These are phyloP conservation scores for Escallonia rubra DNA, from an alignment of 129 eudicot species.

Conservation along the genomic window DNA sequence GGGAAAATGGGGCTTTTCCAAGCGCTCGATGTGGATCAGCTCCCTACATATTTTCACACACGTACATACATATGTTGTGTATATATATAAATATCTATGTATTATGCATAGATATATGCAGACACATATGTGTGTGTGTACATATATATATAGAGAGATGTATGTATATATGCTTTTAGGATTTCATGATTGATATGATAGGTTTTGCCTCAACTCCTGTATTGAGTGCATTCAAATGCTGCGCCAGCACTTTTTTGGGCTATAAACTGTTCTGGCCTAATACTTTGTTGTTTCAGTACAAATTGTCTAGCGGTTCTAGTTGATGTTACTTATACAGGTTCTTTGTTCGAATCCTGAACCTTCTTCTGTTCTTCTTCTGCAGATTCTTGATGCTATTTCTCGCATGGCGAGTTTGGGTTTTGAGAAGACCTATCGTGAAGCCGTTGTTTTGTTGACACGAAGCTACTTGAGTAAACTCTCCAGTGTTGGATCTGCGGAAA, in stretches of 20 bases:
- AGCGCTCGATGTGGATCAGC: too few relatives aligned
- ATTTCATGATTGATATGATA: conserved; percentile 3
- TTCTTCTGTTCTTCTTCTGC: conserved; percentile 57
- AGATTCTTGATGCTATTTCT: conserved; percentile 99
- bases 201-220: background rate
- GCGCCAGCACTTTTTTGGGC: background rate
- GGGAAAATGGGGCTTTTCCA: too few relatives aligned
- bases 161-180: conserved; percentile 10
- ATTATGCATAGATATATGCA: too few relatives aligned
- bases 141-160: too few relatives aligned
- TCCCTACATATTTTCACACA: too few relatives aligned
- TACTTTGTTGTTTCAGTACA: conserved; percentile 3
- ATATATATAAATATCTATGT: too few relatives aligned
- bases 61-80: too few relatives aligned
- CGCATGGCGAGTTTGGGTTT: conserved; percentile 98
- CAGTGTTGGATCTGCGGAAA: conserved; percentile 88
- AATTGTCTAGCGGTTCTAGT: background rate
- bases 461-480: conserved; percentile 88
- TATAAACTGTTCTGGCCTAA: conserved; percentile 1
- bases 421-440: conserved; percentile 98
- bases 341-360: conserved; percentile 36
- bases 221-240: background rate
- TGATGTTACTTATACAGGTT: conserved; percentile 9
- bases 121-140: too few relatives aligned
- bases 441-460: conserved; percentile 85